Evolutionary conservation across 139 green algal genomes (phyloP), one percentile per base, ranked within the genome.

Genomic region (Closterium sp.): DNA sequence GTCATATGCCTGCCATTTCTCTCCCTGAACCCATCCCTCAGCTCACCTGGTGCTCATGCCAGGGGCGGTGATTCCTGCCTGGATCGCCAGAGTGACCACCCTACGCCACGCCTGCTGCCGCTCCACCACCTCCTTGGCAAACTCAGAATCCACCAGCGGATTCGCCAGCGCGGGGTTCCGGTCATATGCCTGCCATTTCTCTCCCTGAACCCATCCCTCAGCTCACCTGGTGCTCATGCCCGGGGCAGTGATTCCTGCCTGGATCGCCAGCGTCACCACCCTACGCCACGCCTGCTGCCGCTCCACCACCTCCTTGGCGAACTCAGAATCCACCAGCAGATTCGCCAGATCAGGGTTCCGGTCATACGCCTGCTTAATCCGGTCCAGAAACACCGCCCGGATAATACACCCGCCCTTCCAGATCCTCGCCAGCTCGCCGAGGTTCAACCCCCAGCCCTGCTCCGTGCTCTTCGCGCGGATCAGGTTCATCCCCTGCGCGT

Each of bases 371-470:
- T 93, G 50, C 90, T 98, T 98, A 96, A 99, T 99, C 93, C 97
- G 96, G 94, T 99, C 97, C 85, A 99, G 94, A 96, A 99, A 99
- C 5, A 89, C 94, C 19, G 98, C 97, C 85, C 98, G 97, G 96
- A 99, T 99, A 95, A 99, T 99, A 97, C 98, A 99, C 85, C 98
- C 98, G 90, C 98, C 98, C 97, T 99, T 97, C 98, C 98, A 99
- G 96, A 97, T 99, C 91, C 98, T 96, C 10, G 97, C 97, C 32
- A 99, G 96, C 30, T 95, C 95, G 19, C 97, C 98, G 89, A 99
- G 95, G 95, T 99, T 95, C 31, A 99, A 93, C 92, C 95, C 90
- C 98, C 98, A 99, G n/a, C 89, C 95, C 95, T 97, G 96, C 93
- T 98, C 97, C 9, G 96, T 91, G 90, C 95, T 98, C 97, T 99